These are phyloP conservation scores for Malus fusca DNA, from an alignment of 306 rosid genomes.

Conservation along the genomic window DNA sequence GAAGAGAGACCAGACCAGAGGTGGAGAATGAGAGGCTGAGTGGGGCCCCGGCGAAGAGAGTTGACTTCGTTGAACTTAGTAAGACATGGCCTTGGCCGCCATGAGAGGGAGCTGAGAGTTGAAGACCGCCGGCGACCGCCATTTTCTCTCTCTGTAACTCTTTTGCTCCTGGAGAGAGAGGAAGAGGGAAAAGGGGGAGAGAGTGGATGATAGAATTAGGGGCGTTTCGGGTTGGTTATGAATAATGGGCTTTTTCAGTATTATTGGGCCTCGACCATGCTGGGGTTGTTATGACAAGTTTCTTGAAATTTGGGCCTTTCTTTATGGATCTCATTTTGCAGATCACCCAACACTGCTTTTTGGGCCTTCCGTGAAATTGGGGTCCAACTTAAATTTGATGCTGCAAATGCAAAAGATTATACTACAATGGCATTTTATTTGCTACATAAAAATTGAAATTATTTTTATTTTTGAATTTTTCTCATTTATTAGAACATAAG, in stretches of 20 bases:
- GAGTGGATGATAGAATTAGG: background rate
- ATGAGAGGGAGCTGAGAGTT: constrained; percentile 25
- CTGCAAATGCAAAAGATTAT: background rate
- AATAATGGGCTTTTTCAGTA: background rate
- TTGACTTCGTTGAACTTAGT: constrained; percentile 20
- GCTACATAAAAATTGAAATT: too few species aligned
- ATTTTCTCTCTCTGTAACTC: constrained; percentile 8
- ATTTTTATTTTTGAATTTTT: too few species aligned
- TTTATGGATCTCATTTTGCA: too few species aligned
- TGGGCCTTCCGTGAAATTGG: background rate
- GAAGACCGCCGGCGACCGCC: constrained; percentile 49
- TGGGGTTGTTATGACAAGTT: too few species aligned
- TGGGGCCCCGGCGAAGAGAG: constrained; percentile 24
- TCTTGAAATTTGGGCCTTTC: background rate
- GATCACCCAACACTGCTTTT: background rate
- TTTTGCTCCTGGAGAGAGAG: background rate
- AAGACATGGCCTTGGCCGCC: constrained; percentile 43
- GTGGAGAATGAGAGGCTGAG: constrained; percentile 20
- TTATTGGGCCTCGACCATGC: background rate
- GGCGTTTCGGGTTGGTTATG: background rate
- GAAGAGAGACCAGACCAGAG: constrained; percentile 16
- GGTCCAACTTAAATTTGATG: background rate
- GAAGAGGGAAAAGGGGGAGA: background rate
- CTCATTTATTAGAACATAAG: too few species aligned
- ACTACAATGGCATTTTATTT: too few species aligned